A percentile compares a stretch with the other conserved stretches of the same genome.
Evolutionary conservation across 2,329 filamentous ascomycete species (phyloP).

Genomic region (Xylariaceae sp.): DNA sequence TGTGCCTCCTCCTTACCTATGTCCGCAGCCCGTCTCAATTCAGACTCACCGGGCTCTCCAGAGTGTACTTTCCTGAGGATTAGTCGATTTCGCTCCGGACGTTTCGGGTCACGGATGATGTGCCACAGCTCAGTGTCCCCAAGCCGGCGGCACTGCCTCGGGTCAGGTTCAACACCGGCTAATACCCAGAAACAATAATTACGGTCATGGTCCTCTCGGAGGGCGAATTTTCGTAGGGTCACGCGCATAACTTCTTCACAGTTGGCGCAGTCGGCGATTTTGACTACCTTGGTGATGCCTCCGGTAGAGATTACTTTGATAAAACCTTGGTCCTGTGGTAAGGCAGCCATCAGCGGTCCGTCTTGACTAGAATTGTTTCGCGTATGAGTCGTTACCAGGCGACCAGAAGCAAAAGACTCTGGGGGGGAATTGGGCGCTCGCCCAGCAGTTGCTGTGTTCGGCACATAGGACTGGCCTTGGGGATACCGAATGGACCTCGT

Average conservation of each 20-base stretch:
- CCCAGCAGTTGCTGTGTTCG: conserved; percentile 46
- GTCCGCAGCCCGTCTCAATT: conserved; percentile 79
- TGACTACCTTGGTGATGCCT: conserved; percentile 87
- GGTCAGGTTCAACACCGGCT: conserved; percentile 76
- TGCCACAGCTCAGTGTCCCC: conserved; percentile 84
- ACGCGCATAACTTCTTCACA: conserved; percentile 89
- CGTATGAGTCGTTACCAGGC: conserved; percentile 62
- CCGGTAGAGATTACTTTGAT: conserved; percentile 91
- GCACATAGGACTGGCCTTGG: conserved; percentile 41
- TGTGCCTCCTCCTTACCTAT: conserved; percentile 86
- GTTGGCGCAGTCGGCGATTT: conserved; percentile 84
- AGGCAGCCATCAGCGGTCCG: conserved; percentile 75
- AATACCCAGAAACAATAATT: conserved; percentile 98
- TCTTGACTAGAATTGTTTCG: conserved; percentile 81
- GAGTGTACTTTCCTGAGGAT: conserved; percentile 91
- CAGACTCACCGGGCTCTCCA: conserved; percentile 80
- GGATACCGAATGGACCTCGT: conserved; percentile 52
- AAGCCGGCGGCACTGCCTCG: conserved; percentile 72
- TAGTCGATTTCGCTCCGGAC: conserved; percentile 81
- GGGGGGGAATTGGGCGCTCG: conserved; percentile 57
- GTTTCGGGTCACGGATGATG: conserved; percentile 79
- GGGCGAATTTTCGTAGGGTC: conserved; percentile 78
- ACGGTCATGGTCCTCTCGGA: conserved; percentile 84
- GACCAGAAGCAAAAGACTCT: conserved; percentile 56
- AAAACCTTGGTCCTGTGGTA: conserved; percentile 80